Conservation (phyloP, 345 rosid species). For the Diplotaxis tenuifolia region DNA sequence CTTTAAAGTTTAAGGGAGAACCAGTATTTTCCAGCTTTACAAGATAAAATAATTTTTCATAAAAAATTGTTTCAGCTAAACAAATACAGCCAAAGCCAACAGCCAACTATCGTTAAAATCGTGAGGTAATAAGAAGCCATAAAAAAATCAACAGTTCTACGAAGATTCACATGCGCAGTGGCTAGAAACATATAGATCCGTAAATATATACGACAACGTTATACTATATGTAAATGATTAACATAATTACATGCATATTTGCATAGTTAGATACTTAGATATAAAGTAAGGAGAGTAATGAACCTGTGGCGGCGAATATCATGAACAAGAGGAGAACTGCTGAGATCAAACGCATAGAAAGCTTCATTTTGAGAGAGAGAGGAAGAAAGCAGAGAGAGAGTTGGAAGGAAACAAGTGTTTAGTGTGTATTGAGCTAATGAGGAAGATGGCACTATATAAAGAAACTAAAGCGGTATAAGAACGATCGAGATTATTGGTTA, state of each 20-base stretch:
- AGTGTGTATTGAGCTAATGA: not conserved
- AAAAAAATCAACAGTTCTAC: not conserved
- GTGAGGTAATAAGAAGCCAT: not conserved
- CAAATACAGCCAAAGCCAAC: not conserved
- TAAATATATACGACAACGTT: not conserved
- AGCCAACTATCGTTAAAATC: not conserved
- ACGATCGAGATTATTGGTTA: conserved; percentile 10
- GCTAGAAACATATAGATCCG: not conserved
- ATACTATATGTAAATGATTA: not conserved
- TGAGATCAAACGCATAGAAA: conserved; percentile 36
- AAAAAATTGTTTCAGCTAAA: too few relatives aligned
- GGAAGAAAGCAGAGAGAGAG: not conserved
- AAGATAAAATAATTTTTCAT: too few relatives aligned
- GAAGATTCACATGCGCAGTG: not conserved
- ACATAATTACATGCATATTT: not conserved
- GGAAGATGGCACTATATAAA: conserved; percentile 29
- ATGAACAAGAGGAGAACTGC: conserved; percentile 29
- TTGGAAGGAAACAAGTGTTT: not conserved
- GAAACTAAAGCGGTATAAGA: conserved; percentile 1
- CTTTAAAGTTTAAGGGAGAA: not conserved
- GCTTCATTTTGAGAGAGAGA: conserved; percentile 26
- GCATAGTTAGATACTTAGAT: not conserved
- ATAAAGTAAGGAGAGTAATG: not conserved
- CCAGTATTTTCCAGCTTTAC: not conserved
- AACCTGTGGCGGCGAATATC: conserved; percentile 37